Base-by-base conservation (phyloP, 2,329 filamentous ascomycete genomes). In the Xylaria sp. region DNA sequence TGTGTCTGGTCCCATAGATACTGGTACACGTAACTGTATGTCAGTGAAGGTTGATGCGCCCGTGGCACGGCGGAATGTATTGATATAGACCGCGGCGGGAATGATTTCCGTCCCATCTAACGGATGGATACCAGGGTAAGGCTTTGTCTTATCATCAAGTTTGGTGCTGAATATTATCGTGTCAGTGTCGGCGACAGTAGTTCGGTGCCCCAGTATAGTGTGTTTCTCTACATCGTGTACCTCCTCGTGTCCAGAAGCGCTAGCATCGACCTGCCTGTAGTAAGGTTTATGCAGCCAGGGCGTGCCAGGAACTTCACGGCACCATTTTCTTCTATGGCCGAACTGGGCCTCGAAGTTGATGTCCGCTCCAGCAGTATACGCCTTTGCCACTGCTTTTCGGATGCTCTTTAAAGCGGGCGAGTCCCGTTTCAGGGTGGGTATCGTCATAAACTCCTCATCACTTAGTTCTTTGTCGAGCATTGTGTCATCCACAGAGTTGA, bases 81-180 rank as follows among this genome's bases (percentile, higher is more conserved):
- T 83, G 53, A 82, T 72, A 30, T 80, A 75, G 4, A 79, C 78
- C 3, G 80, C 81, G 1, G 81, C 82, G 5, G 82, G 82, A 6
- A 83, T 74, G 30, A 83, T 83, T 63, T 83, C 81, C 0, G 80
- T 80, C 4, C 80, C 81, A 50, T 79, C 74, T 0, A 83, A 70
- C 5, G 78, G 80, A 68, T 83, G 81, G 41, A 28, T 25, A 10
- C 65, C 74, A 3, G 81, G 81, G 69, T 82, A 83, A 0, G 81
- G 82, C 63, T 81, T 82, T 0, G 68, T 77, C 15, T 76, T 74
- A 5, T 80, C 72, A 59, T 81, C 76, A 2, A 83, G 68, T 4
- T 67, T 75, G 0, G 79, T 83, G 0, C 75, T 76, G 73, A 76
- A 82, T 0, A 81, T 68, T 0, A 74, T 69, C 0, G 60, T 77